phyloP scores from a whole-genome alignment of 441 rosid species.

The Iberis amara region DNA sequence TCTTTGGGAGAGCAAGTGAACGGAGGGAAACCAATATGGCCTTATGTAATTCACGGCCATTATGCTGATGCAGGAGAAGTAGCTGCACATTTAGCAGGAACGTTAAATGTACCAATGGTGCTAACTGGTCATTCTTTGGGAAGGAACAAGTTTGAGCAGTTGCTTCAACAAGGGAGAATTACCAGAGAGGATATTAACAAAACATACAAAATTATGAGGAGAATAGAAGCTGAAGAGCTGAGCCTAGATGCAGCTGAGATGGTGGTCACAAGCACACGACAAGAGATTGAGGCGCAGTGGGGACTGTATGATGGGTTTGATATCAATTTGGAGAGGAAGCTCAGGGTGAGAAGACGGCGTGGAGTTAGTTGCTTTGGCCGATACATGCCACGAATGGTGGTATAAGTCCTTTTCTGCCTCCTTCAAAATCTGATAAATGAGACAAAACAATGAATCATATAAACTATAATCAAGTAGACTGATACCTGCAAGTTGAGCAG shows the following conservation, averaged over 20 bases:
- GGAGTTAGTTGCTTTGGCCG: constrained; percentile 93
- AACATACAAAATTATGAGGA: constrained; percentile 87
- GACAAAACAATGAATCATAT: constrained; percentile 4
- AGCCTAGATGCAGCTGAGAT: constrained; percentile 95
- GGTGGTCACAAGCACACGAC: constrained; percentile 88
- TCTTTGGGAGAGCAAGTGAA: constrained; percentile 78
- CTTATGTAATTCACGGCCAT: constrained; percentile 90
- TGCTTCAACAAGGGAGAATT: constrained; percentile 84
- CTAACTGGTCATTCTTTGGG: constrained; percentile 95
- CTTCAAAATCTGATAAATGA: constrained; percentile 11
- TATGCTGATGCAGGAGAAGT: constrained; percentile 96
- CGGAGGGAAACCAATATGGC: constrained; percentile 81
- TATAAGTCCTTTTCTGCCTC: constrained; percentile 18
- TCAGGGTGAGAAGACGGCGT: constrained; percentile 87
- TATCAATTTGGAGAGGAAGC: constrained; percentile 83
- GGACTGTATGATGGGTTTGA: constrained; percentile 97
- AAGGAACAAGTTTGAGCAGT: constrained; percentile 93
- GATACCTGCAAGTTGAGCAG: not conserved
- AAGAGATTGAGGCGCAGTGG: constrained; percentile 98
- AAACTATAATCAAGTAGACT: not conserved
- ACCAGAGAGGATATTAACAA: constrained; percentile 84
- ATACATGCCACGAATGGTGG: constrained; percentile 77
- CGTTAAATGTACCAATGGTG: constrained; percentile 95
- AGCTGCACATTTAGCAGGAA: constrained; percentile 88
- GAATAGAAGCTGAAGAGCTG: constrained; percentile 93